Percentiles rank a stretch among this genome's conserved stretches.
These are phyloP conservation scores for Ustilago tritici DNA, from an alignment of 1,284 basidiomycete species.

Conservation along the genomic window DNA sequence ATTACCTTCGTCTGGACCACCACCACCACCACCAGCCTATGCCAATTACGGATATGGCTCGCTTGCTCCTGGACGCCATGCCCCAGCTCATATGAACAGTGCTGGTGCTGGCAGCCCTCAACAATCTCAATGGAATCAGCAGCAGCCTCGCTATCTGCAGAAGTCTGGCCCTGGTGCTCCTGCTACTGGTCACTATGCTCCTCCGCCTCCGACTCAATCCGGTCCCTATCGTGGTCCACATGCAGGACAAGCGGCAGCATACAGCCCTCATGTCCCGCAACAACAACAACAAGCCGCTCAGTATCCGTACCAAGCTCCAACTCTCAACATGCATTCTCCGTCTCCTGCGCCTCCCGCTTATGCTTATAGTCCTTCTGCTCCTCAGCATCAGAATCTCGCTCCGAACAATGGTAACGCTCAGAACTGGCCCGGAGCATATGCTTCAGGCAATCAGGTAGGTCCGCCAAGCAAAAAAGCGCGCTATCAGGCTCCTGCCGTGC, in stretches of 20 bases:
- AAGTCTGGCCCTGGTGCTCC: slow-evolving; percentile 32
- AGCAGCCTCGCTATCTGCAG: slow-evolving; percentile 50
- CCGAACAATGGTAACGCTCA: slow-evolving; percentile 13
- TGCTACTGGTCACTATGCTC: slow-evolving; percentile 17
- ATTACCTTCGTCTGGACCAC: slow-evolving; percentile 26
- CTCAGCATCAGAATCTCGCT: slow-evolving; percentile 19
- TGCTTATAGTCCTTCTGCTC: slow-evolving; percentile 17
- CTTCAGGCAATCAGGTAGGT: slow-evolving; percentile 29
- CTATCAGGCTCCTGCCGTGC: slow-evolving; percentile 22
- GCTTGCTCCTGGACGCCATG: slow-evolving; percentile 21
- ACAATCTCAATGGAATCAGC: slow-evolving; percentile 57
- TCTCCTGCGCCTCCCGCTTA: slow-evolving; percentile 24
- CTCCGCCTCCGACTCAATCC: slow-evolving; percentile 24
- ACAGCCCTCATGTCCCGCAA: slow-evolving; percentile 25
- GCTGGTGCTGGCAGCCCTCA: slow-evolving; percentile 22
- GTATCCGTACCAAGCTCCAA: slow-evolving; percentile 31
- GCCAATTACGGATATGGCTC: slow-evolving; percentile 61
- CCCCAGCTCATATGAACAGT: slow-evolving; percentile 15
- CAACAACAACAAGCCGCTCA: slow-evolving; percentile 19
- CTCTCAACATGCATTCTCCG: slow-evolving; percentile 17
- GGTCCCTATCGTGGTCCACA: slow-evolving; percentile 19
- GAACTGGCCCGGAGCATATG: slow-evolving; percentile 36
- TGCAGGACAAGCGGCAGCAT: slow-evolving; percentile 18
- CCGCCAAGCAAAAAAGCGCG: slow-evolving; percentile 42
- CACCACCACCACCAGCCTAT: slow-evolving; percentile 35